Conservation (phyloP, 2,329 filamentous ascomycete species). For the Zalaria sp. region DNA sequence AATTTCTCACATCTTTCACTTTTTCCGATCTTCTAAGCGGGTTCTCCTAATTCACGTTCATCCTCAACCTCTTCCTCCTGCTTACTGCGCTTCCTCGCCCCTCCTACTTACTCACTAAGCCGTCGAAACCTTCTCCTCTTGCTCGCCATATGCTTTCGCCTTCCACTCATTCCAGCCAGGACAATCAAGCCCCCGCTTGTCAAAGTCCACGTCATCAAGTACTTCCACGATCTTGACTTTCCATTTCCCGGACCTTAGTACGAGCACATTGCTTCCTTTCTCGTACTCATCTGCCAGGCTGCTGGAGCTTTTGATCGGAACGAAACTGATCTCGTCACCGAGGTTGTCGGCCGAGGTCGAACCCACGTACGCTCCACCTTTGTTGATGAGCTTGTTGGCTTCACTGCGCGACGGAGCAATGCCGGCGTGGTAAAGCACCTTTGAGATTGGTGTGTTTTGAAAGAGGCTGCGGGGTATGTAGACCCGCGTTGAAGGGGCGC, state of each 20-base stretch:
- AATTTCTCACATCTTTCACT: no score
- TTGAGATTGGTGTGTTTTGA: constrained; percentile 11
- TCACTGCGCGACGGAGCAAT: constrained; percentile 16
- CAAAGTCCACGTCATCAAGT: constrained; percentile 39
- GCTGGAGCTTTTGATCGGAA: constrained; percentile 45
- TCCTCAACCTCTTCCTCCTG: no score
- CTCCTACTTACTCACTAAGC: neutral
- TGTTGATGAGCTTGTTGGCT: constrained; percentile 14
- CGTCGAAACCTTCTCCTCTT: neutral
- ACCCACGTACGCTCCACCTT: constrained; percentile 20
- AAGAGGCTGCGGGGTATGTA: constrained; percentile 15
- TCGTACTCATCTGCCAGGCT: constrained; percentile 4
- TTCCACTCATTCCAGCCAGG: constrained; percentile 35
- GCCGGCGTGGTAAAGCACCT: constrained; percentile 17
- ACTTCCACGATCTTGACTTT: constrained; percentile 44
- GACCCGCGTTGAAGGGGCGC: neutral
- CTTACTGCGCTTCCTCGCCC: no score
- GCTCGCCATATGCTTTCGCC: neutral
- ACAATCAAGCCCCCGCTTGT: constrained; percentile 27
- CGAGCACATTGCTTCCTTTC: constrained; percentile 25
- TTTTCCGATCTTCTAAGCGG: no score
- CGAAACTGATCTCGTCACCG: constrained; percentile 44
- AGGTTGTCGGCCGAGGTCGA: constrained; percentile 14
- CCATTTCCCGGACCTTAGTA: constrained; percentile 45
- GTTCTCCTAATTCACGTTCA: no score